Conservation (phyloP, 192 early-diverging fungal species). For the Linnemannia elongata region DNA sequence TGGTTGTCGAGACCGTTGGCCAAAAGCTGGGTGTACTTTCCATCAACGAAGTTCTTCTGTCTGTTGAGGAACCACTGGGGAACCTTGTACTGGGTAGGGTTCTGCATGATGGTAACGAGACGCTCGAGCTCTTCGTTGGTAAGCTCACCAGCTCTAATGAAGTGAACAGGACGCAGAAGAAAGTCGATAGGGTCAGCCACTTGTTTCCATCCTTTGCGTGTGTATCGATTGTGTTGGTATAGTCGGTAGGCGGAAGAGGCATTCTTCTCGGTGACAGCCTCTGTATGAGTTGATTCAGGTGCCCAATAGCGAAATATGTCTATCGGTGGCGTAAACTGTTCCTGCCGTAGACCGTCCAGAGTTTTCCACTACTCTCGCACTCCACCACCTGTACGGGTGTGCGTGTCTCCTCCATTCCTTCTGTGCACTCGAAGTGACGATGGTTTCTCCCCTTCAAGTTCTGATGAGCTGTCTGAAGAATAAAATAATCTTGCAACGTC, state of each 20-base stretch:
- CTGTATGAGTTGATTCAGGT: neutral
- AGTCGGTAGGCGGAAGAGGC: neutral
- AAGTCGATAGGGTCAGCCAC: neutral
- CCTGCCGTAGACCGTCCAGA: too few relatives aligned
- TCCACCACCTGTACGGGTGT: neutral
- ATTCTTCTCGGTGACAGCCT: neutral
- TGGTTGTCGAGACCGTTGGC: slow-evolving; percentile 96
- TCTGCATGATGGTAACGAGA: slow-evolving; percentile 98
- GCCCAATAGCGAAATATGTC: neutral
- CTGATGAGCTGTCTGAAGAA: neutral
- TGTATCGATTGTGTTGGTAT: neutral
- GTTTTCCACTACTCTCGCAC: too few relatives aligned
- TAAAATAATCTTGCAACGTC: neutral
- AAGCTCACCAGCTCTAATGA: slow-evolving; percentile 93
- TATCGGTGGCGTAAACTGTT: too few relatives aligned
- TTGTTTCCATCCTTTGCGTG: neutral
- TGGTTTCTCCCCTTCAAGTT: neutral
- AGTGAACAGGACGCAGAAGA: neutral
- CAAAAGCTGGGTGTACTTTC: slow-evolving; percentile 95
- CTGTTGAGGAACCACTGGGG: slow-evolving; percentile 99
- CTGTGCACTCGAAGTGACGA: neutral
- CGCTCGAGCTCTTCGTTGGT: slow-evolving; percentile 98
- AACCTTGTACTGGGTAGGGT: slow-evolving; percentile 99
- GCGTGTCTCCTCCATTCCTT: neutral
- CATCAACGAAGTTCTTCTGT: slow-evolving; percentile 97